These are phyloP conservation scores for Tricladium varicosporioides DNA, from an alignment of 2,329 filamentous ascomycete species.

Conservation along the genomic window DNA sequence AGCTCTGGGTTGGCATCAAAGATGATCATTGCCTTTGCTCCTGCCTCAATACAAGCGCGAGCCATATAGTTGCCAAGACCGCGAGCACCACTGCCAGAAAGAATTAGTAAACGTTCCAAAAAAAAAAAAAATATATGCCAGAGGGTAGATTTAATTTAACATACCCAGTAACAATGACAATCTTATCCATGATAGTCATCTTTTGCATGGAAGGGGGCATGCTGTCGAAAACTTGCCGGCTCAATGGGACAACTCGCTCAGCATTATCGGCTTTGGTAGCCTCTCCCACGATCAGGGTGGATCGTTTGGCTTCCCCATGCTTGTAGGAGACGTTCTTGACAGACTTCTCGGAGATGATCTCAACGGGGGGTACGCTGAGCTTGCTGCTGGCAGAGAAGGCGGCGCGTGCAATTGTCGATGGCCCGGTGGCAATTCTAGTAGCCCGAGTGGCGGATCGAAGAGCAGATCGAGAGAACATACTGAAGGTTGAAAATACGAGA, in stretches of 20 bases:
- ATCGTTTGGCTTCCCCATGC: conserved; percentile 21
- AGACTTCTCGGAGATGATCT: conserved; percentile 31
- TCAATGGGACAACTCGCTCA: conserved; percentile 43
- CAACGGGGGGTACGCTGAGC: conserved; percentile 18
- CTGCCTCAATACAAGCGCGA: conserved; percentile 72
- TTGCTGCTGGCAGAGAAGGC: conserved; percentile 23
- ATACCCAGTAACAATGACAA: conserved; percentile 70
- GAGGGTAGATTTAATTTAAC: conserved; percentile 24
- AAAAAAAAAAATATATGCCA: too few relatives aligned
- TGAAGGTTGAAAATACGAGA: conserved; percentile 5
- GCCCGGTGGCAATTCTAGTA: neutral
- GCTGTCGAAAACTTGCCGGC: conserved; percentile 50
- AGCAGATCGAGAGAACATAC: conserved; percentile 26
- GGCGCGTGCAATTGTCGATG: conserved; percentile 21
- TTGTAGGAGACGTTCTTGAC: conserved; percentile 25
- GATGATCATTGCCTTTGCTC: conserved; percentile 70
- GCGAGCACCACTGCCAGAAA: conserved; percentile 60
- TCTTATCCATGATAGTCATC: conserved; percentile 68
- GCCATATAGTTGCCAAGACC: conserved; percentile 80
- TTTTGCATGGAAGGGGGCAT: conserved; percentile 66
- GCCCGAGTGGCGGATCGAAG: conserved; percentile 13
- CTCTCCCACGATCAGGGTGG: conserved; percentile 29
- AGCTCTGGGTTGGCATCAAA: conserved; percentile 76
- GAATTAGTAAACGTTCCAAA: conserved; percentile 28
- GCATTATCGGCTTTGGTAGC: conserved; percentile 3